Evolutionary conservation across 2,329 filamentous ascomycete genomes (phyloP), one percentile per base, ranked within the genome.

Genomic region (Aspergillus transmontanensis): DNA sequence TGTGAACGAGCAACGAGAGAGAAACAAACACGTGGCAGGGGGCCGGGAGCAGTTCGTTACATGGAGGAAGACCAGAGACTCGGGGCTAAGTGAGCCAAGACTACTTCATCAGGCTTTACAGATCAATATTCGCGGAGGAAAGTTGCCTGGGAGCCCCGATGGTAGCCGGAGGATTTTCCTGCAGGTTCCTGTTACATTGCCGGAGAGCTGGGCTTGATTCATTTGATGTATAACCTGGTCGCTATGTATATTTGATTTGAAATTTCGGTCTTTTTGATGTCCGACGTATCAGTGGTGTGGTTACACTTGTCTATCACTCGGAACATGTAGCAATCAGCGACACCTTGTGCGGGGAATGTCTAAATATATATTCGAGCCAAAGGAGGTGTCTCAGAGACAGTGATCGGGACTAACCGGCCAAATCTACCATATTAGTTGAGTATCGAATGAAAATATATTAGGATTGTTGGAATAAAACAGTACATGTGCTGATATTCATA

Each of bases 31-130:
- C 65, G 59, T 78, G 2, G 72, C 64, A 21, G 34, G 63, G 6
- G 68, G 67, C 6, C 65, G 71, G 2, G 66, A 74, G 3, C 72
- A 75, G 1, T 81, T 81, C 63, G 70, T 79, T 2, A 41, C 58
- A 19, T 60, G 69, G 67, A 65, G 79, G 11, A 58, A 46, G 19
- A 65, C 76, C 39, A 66, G 78, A 2, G 78, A 81, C 67, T 53
- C 34, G 1, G 62, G 28, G 1, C 51, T 81, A 36, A 65, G 58
- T 1, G 75, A 71, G 58, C 78, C 78, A 1, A 75, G 69, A 34
- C 58, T 80, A 59, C 55, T 81, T 56, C 71, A 79, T 59, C 75
- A 71, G 48, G 72, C 75, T 3, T 63, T 81, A 69, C 78, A 81
- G 66, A 65, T 80, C 7, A 80, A 81, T 62, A 71, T 80, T 48